Conservation (phyloP, 2,329 filamentous ascomycete genomes). For the Alternaria postmessia region DNA sequence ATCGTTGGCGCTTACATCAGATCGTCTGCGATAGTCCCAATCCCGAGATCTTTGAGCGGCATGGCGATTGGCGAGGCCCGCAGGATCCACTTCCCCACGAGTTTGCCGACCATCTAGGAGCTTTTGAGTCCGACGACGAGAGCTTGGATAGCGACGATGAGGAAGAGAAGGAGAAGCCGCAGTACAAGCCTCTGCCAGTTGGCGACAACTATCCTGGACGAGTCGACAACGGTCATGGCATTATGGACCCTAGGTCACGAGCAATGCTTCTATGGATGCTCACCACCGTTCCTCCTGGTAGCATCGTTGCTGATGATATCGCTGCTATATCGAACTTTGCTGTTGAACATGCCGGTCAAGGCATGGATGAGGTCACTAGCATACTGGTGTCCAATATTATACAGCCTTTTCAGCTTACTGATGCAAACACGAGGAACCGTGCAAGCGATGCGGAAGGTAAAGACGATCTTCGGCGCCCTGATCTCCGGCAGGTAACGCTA, state of each 20-base stretch:
- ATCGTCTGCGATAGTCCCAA: conserved; percentile 67
- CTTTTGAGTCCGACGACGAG: conserved; percentile 69
- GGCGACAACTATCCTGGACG: conserved; percentile 40
- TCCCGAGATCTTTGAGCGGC: conserved; percentile 35
- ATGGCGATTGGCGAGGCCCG: conserved; percentile 74
- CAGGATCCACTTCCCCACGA: conserved; percentile 80
- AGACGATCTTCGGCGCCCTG: conserved; percentile 32
- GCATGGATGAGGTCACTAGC: conserved; percentile 90
- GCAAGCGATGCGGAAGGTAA: conserved; percentile 28
- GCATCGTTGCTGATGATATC: conserved; percentile 81
- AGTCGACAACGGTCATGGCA: conserved; percentile 38
- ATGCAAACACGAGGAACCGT: conserved; percentile 67
- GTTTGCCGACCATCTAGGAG: conserved; percentile 76
- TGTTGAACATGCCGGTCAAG: conserved; percentile 83
- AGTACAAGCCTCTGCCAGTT: conserved; percentile 35
- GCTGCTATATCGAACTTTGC: conserved; percentile 88
- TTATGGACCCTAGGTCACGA: conserved; percentile 36
- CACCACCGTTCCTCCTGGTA: conserved; percentile 79
- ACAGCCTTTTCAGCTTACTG: conserved; percentile 76
- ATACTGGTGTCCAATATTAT: conserved; percentile 84
- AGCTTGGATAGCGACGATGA: conserved; percentile 73
- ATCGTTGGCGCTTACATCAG: conserved; percentile 91
- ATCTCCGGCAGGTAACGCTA: conserved; percentile 42
- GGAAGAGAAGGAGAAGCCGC: conserved; percentile 51
- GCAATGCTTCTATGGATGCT: conserved; percentile 85